Evolutionary conservation across 2,329 filamentous ascomycete genomes (phyloP).

Genomic region (Ophiosphaerella herpotricha): DNA sequence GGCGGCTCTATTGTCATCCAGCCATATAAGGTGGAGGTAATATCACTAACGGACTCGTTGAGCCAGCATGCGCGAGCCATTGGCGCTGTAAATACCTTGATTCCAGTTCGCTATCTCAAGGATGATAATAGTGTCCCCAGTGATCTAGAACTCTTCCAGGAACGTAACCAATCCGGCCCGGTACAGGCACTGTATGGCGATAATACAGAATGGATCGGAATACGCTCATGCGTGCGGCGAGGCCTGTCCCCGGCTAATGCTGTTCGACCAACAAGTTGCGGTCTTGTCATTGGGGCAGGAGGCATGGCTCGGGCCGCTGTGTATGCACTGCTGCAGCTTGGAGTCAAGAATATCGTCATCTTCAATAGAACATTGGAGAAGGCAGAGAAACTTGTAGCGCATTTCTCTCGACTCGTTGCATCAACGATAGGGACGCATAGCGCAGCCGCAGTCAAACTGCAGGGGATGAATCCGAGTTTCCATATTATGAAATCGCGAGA

Average conservation of each 20-base stretch:
- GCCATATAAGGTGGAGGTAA: conserved; percentile 75
- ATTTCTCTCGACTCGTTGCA: conserved; percentile 65
- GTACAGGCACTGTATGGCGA: conserved; percentile 75
- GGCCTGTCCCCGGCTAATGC: conserved; percentile 73
- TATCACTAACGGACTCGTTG: conserved; percentile 66
- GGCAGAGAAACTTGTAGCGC: conserved; percentile 68
- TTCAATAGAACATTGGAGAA: conserved; percentile 72
- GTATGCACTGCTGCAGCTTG: conserved; percentile 78
- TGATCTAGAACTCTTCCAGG: conserved; percentile 57
- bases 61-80: conserved; percentile 75
- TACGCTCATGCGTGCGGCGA: conserved; percentile 71
- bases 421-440: conserved; percentile 21
- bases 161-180: conserved; percentile 67
- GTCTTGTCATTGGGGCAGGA: conserved; percentile 62
- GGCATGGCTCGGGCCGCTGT: conserved; percentile 80
- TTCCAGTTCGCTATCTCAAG: conserved; percentile 68
- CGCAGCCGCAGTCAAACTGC: conserved; percentile 15
- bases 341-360: conserved; percentile 75
- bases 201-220: conserved; percentile 83
- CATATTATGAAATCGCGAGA: conserved; percentile 63
- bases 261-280: conserved; percentile 57
- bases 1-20: conserved; percentile 73
- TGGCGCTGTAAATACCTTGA: conserved; percentile 75
- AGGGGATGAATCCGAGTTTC: conserved; percentile 52
- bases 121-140: conserved; percentile 62